Evolutionary conservation across 2,329 filamentous ascomycete species (phyloP), one percentile per base, ranked within the genome.

Genomic region (Epichloe coenophiala): DNA sequence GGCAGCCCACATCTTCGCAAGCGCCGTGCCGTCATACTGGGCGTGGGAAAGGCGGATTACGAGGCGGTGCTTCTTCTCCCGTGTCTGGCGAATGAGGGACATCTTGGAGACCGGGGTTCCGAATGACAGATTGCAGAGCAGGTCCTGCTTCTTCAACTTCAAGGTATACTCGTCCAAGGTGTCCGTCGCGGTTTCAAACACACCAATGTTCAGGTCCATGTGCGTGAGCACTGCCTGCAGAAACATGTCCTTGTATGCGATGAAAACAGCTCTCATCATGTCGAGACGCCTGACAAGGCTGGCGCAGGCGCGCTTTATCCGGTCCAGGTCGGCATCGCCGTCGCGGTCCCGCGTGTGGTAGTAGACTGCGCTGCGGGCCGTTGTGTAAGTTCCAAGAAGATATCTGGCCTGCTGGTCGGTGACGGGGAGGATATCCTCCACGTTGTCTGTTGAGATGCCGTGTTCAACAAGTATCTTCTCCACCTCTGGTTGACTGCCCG

Each of bases 331-430:
- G 21, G 40, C 21, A 9, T 45, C 35, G 15, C 41, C 36, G 6
- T 50, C 36, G 11, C 41, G 42, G 19, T 50, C 48, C n/a, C 45
- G 35, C n/a, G 42, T 45, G 21, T 50, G 42, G 48, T 45, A 50
- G 13, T 50, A 50, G n/a, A 50, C 48, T 8, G 35, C 42, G 19
- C 42, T 50, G 6, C 48, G 48, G 35, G 48, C 41, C 33, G 21
- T 38, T 9, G 48, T 39, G 21, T 50, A 50, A 19, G 48, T 45
- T 35, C 35, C 37, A 31, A 50, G 48, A 31, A 50, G 41, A 35
- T 50, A 50, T n/a, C 48, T 13, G n/a, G 42, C 35, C 21, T 50
- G 42, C 12, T 50, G 42, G 48, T 49, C 41, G 12, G 48, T 50
- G 12, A 50, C 36, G 5, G 48, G 42, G 5, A 50, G 11, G 13